phyloP scores from a whole-genome alignment of 768 basidiomycete genomes.

The Psilocybe azurescens region DNA sequence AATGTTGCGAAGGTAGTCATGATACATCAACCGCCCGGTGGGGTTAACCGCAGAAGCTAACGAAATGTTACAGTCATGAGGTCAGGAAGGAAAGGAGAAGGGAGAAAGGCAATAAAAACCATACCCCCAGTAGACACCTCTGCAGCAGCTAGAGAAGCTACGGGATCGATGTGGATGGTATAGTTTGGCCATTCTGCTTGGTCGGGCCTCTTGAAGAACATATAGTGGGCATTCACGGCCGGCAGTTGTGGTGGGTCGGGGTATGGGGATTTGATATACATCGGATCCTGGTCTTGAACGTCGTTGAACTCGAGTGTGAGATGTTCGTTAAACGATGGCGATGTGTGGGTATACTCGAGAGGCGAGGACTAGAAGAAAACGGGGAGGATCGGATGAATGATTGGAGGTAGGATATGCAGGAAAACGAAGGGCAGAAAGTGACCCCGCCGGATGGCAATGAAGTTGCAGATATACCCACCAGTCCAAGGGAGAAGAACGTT shows the following conservation, averaged over 20 bases:
- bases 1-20: slow-evolving; percentile 56
- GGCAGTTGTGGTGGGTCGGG: slow-evolving; percentile 55
- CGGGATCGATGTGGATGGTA: slow-evolving; percentile 58
- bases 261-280: slow-evolving; percentile 64
- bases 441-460: too few relatives aligned
- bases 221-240: slow-evolving; percentile 57
- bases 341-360: too few relatives aligned
- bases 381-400: too few relatives aligned
- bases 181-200: slow-evolving; percentile 62
- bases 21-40: slow-evolving; percentile 41
- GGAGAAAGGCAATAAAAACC: background rate
- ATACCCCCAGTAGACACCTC: background rate
- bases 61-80: background rate
- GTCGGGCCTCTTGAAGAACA: slow-evolving; percentile 59
- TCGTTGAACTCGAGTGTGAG: too few relatives aligned
- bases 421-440: too few relatives aligned
- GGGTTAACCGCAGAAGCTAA: slow-evolving; percentile 20
- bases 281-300: slow-evolving; percentile 22
- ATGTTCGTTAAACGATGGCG: too few relatives aligned
- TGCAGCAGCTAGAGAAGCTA: slow-evolving; percentile 6
- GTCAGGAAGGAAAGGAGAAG: background rate
- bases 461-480: too few relatives aligned
- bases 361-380: too few relatives aligned
- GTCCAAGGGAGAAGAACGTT: too few relatives aligned
- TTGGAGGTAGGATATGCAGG: too few relatives aligned